Conservation (phyloP, 1,139 yeast genomes). For the Candida pseudoviswanathii region DNA sequence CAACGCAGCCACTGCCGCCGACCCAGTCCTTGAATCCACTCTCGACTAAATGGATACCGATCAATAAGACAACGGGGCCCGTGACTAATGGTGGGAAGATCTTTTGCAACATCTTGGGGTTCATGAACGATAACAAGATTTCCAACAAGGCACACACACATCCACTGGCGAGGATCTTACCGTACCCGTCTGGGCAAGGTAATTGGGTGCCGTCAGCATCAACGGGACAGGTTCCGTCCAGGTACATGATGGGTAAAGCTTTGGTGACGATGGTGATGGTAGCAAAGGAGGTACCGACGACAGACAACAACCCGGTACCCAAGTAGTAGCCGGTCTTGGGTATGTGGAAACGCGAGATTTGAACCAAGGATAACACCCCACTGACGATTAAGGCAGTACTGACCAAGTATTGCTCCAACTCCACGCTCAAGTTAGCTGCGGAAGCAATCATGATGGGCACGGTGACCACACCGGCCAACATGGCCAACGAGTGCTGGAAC, state of each 20-base stretch:
- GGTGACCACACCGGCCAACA: slow-evolving; percentile 90
- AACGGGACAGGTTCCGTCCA: slow-evolving; percentile 65
- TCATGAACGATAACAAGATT: slow-evolving; percentile 70
- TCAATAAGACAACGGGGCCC: slow-evolving; percentile 86
- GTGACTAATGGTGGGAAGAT: slow-evolving; percentile 88
- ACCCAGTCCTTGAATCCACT: slow-evolving; percentile 83
- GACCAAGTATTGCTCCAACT: slow-evolving; percentile 67
- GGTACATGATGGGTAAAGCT: slow-evolving; percentile 80
- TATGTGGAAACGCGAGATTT: slow-evolving; percentile 79
- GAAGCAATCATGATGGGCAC: slow-evolving; percentile 75
- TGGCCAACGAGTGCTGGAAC: slow-evolving; percentile 82
- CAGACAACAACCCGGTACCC: slow-evolving; percentile 87
- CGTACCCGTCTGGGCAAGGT: slow-evolving; percentile 89
- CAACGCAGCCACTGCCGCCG: slow-evolving; percentile 81
- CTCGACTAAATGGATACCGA: slow-evolving; percentile 68
- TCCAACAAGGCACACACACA: slow-evolving; percentile 75
- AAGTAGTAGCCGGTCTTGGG: slow-evolving; percentile 70
- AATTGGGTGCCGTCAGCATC: slow-evolving; percentile 62
- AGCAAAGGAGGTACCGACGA: slow-evolving; percentile 88
- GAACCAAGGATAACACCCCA: slow-evolving; percentile 72
- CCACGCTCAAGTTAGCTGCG: slow-evolving; percentile 57
- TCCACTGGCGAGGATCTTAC: slow-evolving; percentile 82
- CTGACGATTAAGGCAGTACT: slow-evolving; percentile 75
- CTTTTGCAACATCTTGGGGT: slow-evolving; percentile 67
- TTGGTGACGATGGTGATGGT: slow-evolving; percentile 78